Base-by-base conservation (phyloP, 2,329 filamentous ascomycete genomes). In the Fusarium pseudonygamai region DNA sequence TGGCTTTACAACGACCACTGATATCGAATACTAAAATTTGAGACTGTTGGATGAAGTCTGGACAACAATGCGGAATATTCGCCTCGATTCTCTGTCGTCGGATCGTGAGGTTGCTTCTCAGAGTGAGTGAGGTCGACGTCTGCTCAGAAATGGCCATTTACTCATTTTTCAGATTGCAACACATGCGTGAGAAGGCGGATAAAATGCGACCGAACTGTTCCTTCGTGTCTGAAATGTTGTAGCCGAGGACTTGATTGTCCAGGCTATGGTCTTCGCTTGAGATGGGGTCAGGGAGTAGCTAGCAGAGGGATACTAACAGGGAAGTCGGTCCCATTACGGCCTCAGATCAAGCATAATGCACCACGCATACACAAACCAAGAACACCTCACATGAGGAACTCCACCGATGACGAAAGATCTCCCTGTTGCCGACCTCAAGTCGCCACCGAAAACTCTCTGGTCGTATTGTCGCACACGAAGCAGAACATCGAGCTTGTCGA, bases 251-350 rank as follows among this genome's bases (percentile, higher is more conserved):
- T 63, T 1, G 22, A 30, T 11, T 63, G 60, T 34, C 60, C 60
- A 20, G 60, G 60, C 16, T 63, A 59, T 20, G 26, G 36, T 1
- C 12, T 59, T 32, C 42, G 16, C 11, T 30, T 63, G 14, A 63
- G 60, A 59, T 63, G 60, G 60, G n/a, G 39, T 26, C 60, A 63
- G 26, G 60, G 60, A 26, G 60, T 63, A 5, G 60, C 60, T 13
- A 63, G 60, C 11, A 45, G 60, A 39, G 60, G 60, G 5, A 40
- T 4, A 15, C 26, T 59, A 11, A 34, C 11, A 6, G 52, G 60
- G 2, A 47, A 47, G 34, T 47, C 52, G 3, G 22, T 63, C 22
- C 60, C 60, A 5, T 8, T 59, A 20, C 18, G 11, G 20, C 36
- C 50, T 14, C 18, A 5, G 5, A 30, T 30, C 43, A n/a, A 24